These are phyloP conservation scores for Mikania micrantha DNA, from an alignment of 129 eudicot species.

Conservation along the genomic window DNA sequence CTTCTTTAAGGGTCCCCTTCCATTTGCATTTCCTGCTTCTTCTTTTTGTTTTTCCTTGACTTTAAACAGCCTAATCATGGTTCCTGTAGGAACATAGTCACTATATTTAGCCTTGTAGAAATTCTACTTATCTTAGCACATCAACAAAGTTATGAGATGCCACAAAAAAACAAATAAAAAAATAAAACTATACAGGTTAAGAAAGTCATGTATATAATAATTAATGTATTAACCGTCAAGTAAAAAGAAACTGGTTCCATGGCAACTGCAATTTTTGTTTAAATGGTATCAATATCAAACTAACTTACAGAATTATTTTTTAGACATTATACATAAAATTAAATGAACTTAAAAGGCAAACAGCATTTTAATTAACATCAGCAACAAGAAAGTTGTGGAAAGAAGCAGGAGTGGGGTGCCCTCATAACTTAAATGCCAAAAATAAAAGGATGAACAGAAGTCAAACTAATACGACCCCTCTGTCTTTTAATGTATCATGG, in stretches of 20 bases:
- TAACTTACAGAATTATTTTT: not conserved
- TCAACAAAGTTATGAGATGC: not conserved
- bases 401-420: not conserved
- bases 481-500: not conserved
- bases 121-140: not conserved
- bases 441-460: not conserved
- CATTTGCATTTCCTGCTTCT: constrained; percentile 33
- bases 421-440: not conserved
- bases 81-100: constrained; percentile 19
- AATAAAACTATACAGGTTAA: not conserved
- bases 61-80: constrained; percentile 42
- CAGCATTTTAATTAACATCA: not conserved
- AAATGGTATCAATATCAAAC: not conserved
- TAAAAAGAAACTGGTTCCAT: not conserved
- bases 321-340: not conserved
- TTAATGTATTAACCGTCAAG: not conserved
- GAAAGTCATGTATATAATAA: not conserved
- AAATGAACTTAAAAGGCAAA: not conserved
- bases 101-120: not conserved
- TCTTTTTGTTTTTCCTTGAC: constrained; percentile 43
- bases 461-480: not conserved
- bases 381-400: not conserved
- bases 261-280: not conserved
- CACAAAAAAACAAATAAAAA: not conserved
- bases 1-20: constrained; percentile 28